Evolutionary conservation across 169 alveolate species (phyloP).

Genomic region (Ichthyophthirius multifiliis): DNA sequence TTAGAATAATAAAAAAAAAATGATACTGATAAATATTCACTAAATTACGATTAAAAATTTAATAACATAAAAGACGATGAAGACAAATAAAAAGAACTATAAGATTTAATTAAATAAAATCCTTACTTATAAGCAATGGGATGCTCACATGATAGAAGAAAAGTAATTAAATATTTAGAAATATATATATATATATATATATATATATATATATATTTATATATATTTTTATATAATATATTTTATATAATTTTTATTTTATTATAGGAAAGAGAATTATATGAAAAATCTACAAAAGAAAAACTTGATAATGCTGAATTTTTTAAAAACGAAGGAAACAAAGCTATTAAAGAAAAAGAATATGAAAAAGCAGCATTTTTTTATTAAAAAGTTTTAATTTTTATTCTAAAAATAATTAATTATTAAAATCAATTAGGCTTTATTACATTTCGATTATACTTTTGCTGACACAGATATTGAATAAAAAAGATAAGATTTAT

Average conservation of each 20-base stretch:
- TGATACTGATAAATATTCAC: slow-evolving; percentile 15
- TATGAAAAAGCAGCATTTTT: slow-evolving; percentile 40
- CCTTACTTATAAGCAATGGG: slow-evolving; percentile 40
- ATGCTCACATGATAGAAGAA: slow-evolving; percentile 46
- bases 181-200: too few relatives aligned
- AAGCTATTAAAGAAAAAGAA: slow-evolving; percentile 20
- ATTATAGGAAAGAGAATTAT: slow-evolving; percentile 31
- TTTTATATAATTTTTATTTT: neutral
- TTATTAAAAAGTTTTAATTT: slow-evolving; percentile 22
- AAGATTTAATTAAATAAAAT: slow-evolving; percentile 22
- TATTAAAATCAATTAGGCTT: slow-evolving; percentile 15
- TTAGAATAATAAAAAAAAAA: neutral
- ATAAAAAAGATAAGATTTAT: slow-evolving; percentile 10
- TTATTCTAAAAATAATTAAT: neutral
- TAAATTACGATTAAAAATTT: slow-evolving; percentile 21
- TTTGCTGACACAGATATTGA: slow-evolving; percentile 26
- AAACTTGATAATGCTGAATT: slow-evolving; percentile 38
- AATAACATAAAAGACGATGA: slow-evolving; percentile 15
- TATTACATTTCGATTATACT: slow-evolving; percentile 34
- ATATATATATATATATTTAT: neutral
- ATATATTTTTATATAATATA: neutral
- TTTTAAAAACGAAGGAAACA: slow-evolving; percentile 38
- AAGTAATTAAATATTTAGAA: neutral
- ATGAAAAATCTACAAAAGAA: slow-evolving; percentile 39
- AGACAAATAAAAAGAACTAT: slow-evolving; percentile 21